Evolutionary conservation across 2,329 filamentous ascomycete genomes (phyloP).

Genomic region (Alternaria incomplexa): DNA sequence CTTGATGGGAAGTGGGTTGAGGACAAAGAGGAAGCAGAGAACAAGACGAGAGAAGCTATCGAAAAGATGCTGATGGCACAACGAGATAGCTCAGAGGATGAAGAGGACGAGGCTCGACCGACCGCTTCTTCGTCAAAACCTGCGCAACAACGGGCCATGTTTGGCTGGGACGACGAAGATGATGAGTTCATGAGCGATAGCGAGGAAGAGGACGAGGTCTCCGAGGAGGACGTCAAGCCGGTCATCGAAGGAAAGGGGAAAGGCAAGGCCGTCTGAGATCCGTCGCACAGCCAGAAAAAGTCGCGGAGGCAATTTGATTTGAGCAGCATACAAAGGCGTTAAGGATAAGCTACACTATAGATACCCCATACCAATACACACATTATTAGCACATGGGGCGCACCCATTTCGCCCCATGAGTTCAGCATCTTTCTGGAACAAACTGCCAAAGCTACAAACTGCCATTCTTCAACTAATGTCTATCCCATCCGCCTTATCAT

Average conservation of each 20-base stretch:
- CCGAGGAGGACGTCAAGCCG: conserved; percentile 39
- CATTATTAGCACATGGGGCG: not conserved
- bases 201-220: conserved; percentile 53
- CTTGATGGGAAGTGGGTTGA: conserved; percentile 94
- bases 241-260: conserved; percentile 51
- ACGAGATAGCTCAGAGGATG: conserved; percentile 48
- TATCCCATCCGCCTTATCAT: not conserved
- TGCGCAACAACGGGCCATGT: conserved; percentile 62
- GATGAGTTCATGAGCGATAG: conserved; percentile 53
- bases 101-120: conserved; percentile 39
- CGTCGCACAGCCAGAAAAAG: not conserved
- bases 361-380: conserved; percentile 19
- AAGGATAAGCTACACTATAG: conserved; percentile 4
- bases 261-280: conserved; percentile 44
- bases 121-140: conserved; percentile 33
- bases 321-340: conserved; percentile 10
- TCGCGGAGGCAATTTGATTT: not conserved
- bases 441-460: not conserved
- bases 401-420: not conserved
- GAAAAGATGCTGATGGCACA: conserved; percentile 57
- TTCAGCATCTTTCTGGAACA: not conserved
- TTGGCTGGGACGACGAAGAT: conserved; percentile 81
- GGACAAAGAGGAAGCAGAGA: conserved; percentile 86
- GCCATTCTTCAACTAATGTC: not conserved
- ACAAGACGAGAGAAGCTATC: conserved; percentile 80